Percentiles rank a stretch among this genome's conserved stretches.
phyloP scores from a whole-genome alignment of 306 rosid species.

The Cajanus cajan region DNA sequence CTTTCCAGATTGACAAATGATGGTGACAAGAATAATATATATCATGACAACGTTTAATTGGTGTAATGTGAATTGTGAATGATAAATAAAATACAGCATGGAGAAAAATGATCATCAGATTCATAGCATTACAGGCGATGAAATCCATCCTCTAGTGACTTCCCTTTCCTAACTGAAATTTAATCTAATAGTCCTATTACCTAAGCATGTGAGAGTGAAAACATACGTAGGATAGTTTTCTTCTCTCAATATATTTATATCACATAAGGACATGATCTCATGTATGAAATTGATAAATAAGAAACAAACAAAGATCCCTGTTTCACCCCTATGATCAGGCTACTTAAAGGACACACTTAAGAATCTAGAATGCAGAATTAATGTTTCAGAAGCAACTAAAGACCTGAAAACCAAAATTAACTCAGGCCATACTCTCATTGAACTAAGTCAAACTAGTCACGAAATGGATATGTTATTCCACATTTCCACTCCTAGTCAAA shows the following conservation, averaged over 20 bases:
- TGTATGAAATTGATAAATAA: not conserved
- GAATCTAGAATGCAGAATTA: not conserved
- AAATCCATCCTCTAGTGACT: not conserved
- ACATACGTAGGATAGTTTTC: not conserved
- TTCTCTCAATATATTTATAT: slow-evolving; percentile 11
- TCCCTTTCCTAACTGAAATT: not conserved
- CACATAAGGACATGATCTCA: not conserved
- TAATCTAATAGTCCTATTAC: not conserved
- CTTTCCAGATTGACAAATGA: not conserved
- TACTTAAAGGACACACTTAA: not conserved
- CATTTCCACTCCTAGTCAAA: not conserved
- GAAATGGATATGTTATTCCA: not conserved
- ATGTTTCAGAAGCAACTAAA: slow-evolving; percentile 20
- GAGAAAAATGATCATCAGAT: not conserved
- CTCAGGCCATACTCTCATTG: not conserved
- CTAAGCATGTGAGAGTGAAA: not conserved
- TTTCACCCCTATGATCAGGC: not conserved
- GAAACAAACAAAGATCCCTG: slow-evolving; percentile 1
- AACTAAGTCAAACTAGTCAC: slow-evolving; percentile 12
- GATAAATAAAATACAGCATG: not conserved
- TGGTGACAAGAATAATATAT: not conserved
- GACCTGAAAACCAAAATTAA: slow-evolving; percentile 8
- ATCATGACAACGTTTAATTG: slow-evolving; percentile 12
- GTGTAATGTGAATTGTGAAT: not conserved
- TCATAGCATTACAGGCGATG: not conserved